Base-by-base conservation (phyloP, 139 green algal species). In the Zygnema circumcarinatum region DNA sequence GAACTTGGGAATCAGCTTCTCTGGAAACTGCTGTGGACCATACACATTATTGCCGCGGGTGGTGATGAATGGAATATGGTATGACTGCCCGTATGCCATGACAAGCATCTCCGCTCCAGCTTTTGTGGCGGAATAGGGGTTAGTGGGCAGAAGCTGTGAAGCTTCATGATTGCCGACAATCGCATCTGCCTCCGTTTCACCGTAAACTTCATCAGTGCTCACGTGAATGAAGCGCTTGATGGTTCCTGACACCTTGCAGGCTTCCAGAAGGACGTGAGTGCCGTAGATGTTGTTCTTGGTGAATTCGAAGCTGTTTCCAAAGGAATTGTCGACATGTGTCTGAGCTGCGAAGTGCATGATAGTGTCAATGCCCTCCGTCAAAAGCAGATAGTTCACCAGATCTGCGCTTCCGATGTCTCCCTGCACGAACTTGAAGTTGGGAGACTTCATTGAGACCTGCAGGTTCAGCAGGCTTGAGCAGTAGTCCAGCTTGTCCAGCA, bases 1-100 rank as follows among this genome's bases (percentile, higher is more conserved):
- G 86, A 93, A 92, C 82, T 94, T 94, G 36, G 92, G 90, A 72
- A 94, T 91, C 7, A 92, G 67, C 68, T 94, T 94, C 81, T 94
- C 92, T 2, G 92, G 92, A 47, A 98, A 98, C 90, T 99, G 96
- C 81, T 96, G 92, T 0, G 97, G 97, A 0, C 97, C 97, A 79
- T 99, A 99, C 38, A 99, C 97, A 91, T 99, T 99, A 94, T 99
- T 99, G 40, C 96, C 96, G 31, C 97, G 94, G 0, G 97, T 98
- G 82, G 97, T 98, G 88, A 99, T 97, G 84, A 95, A 94, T 31
- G 92, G 92, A 31, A 94, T 83, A 1, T 76, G 33, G 84, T 94
- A 99, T 21, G 93, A 97, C 38, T 79, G 79, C 29, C 92, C 90
- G 88, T 98, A 98, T 0, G 96, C 95, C 74, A 94, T 96, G 36